These are phyloP conservation scores for Xylaria arbuscula DNA, from an alignment of 2,329 filamentous ascomycete species.

Conservation along the genomic window DNA sequence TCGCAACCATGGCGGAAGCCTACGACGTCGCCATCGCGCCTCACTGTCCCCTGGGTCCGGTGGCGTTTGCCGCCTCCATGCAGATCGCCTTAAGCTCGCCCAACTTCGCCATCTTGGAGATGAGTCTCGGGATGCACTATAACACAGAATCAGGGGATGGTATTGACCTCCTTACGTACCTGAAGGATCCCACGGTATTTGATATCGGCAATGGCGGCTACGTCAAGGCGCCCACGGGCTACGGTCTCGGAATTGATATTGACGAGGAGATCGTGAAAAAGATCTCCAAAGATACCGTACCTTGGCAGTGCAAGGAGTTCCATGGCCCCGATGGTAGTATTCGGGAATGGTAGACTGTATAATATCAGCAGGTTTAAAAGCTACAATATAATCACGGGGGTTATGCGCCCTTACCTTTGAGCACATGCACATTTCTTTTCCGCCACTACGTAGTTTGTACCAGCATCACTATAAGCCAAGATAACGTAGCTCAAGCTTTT, in stretches of 20 bases:
- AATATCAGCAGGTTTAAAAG: not conserved
- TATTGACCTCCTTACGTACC: slow-evolving; percentile 72
- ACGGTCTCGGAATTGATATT: slow-evolving; percentile 75
- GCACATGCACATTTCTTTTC: no score
- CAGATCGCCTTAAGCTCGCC: slow-evolving; percentile 71
- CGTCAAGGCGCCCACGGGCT: slow-evolving; percentile 67
- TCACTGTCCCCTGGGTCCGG: slow-evolving; percentile 78
- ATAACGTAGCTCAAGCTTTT: no score
- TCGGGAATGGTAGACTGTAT: slow-evolving; percentile 37
- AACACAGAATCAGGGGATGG: slow-evolving; percentile 68
- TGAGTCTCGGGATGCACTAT: slow-evolving; percentile 84
- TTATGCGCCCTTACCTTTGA: not conserved
- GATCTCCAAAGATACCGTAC: slow-evolving; percentile 66
- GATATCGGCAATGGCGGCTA: slow-evolving; percentile 71
- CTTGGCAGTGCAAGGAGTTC: slow-evolving; percentile 76
- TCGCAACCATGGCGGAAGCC: slow-evolving; percentile 76
- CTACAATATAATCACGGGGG: not conserved
- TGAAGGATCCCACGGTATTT: slow-evolving; percentile 73
- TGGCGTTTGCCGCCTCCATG: slow-evolving; percentile 76
- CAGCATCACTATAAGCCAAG: no score
- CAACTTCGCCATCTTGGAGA: slow-evolving; percentile 81
- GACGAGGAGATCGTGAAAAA: slow-evolving; percentile 75
- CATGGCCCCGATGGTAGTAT: slow-evolving; percentile 57
- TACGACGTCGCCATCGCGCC: slow-evolving; percentile 80
- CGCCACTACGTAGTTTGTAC: no score